Evolutionary conservation across 2,329 filamentous ascomycete genomes (phyloP).

Genomic region (Chaetomium strumarium): DNA sequence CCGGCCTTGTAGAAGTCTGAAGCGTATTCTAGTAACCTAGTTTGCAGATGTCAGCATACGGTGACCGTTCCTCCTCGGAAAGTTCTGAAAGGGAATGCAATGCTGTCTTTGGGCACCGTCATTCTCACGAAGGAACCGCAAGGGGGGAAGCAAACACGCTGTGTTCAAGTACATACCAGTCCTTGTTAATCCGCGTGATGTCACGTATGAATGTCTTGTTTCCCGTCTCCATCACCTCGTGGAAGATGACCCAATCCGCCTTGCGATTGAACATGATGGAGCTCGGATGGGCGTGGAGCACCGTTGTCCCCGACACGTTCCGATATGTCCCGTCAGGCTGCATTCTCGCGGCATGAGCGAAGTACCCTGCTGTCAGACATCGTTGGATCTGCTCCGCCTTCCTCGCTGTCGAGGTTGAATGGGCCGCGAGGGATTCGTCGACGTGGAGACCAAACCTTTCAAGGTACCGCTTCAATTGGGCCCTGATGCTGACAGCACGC

Average conservation of each 20-base stretch:
- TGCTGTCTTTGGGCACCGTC: no score
- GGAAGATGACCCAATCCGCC: slow-evolving; percentile 93
- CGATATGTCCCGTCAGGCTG: slow-evolving; percentile 85
- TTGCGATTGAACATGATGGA: slow-evolving; percentile 95
- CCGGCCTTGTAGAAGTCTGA: slow-evolving; percentile 70
- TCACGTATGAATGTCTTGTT: slow-evolving; percentile 87
- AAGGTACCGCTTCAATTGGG: slow-evolving; percentile 79
- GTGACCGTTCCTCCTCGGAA: no score
- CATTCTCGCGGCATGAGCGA: slow-evolving; percentile 90
- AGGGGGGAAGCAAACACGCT: no score
- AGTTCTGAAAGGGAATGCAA: no score
- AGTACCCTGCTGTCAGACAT: slow-evolving; percentile 85
- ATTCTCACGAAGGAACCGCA: no score
- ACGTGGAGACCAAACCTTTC: slow-evolving; percentile 74
- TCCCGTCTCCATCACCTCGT: slow-evolving; percentile 84
- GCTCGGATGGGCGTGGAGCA: slow-evolving; percentile 82
- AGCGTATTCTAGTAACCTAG: slow-evolving; percentile 72
- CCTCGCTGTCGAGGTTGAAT: slow-evolving; percentile 28
- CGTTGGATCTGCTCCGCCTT: slow-evolving; percentile 70
- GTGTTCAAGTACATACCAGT: slow-evolving; percentile 44
- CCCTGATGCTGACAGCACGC: slow-evolving; percentile 77
- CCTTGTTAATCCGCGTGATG: slow-evolving; percentile 86
- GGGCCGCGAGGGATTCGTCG: slow-evolving; percentile 53
- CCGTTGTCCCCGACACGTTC: slow-evolving; percentile 73
- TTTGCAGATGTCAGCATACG: no score